Percentiles rank a stretch among this genome's conserved stretches.
phyloP scores from a whole-genome alignment of 2,329 filamentous ascomycete genomes.

The Aspergillus amoenus region DNA sequence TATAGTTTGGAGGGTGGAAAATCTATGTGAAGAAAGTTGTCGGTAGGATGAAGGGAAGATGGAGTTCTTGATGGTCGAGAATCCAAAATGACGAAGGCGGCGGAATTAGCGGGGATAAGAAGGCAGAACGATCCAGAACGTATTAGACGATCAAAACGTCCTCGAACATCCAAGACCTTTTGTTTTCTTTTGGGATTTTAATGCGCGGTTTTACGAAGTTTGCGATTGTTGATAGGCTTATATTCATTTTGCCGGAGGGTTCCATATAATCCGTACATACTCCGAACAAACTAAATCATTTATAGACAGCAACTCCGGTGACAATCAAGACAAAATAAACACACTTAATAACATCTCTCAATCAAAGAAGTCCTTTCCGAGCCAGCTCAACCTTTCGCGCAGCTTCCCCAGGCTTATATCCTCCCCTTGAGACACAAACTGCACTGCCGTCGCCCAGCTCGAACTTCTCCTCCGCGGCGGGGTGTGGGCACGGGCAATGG shows the following conservation, averaged over 20 bases:
- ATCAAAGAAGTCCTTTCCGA: slow-evolving; percentile 49
- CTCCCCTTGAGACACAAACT: slow-evolving; percentile 50
- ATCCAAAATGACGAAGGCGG: slow-evolving; percentile 14
- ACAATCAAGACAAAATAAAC: background rate
- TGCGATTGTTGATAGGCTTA: background rate
- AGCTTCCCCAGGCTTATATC: slow-evolving; percentile 48
- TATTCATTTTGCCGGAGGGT: background rate
- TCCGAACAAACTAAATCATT: background rate
- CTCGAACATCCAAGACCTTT: no score
- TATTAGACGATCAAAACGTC: background rate
- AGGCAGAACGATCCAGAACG: slow-evolving; percentile 1
- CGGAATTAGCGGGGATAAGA: slow-evolving; percentile 36
- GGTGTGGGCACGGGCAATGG: slow-evolving; percentile 91
- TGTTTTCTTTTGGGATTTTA: no score
- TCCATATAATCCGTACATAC: background rate
- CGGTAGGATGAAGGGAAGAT: slow-evolving; percentile 6
- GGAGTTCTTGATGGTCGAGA: slow-evolving; percentile 13
- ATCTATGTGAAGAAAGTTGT: background rate
- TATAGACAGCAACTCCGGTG: background rate
- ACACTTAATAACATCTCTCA: background rate
- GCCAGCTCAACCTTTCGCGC: slow-evolving; percentile 51
- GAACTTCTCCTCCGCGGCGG: slow-evolving; percentile 73
- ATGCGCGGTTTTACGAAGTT: no score
- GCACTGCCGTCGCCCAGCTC: slow-evolving; percentile 54
- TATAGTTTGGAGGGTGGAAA: background rate